Conservation (phyloP, 768 basidiomycete species). For the Amanita pallidorosea region DNA sequence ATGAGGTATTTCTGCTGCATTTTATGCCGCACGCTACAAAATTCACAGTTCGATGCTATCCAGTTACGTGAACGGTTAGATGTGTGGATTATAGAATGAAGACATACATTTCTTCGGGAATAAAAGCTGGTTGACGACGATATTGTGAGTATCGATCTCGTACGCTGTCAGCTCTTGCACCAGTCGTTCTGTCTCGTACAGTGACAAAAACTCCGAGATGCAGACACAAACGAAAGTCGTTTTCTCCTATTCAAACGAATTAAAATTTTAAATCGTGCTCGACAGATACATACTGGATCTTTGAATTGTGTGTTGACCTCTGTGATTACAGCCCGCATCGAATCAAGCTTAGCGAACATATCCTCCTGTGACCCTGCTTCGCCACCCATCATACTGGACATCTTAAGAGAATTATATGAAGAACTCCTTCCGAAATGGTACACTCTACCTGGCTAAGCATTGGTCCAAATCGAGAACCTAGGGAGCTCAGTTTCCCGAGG, state of each 20-base stretch:
- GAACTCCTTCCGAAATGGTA: neutral
- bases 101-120: constrained; percentile 82
- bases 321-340: constrained; percentile 93
- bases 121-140: constrained; percentile 94
- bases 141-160: constrained; percentile 97
- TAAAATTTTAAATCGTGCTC: neutral
- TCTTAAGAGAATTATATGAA: constrained; percentile 29
- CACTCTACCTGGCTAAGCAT: constrained; percentile 76
- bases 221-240: constrained; percentile 98
- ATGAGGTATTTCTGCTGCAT: constrained; percentile 98
- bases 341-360: constrained; percentile 97
- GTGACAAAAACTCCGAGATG: constrained; percentile 95
- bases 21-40: constrained; percentile 86
- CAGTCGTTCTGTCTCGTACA: constrained; percentile 97
- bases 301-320: constrained; percentile 99
- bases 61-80: constrained; percentile 3
- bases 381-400: constrained; percentile 95
- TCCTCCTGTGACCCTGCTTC: constrained; percentile 87
- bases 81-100: neutral
- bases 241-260: constrained; percentile 59
- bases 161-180: constrained; percentile 93
- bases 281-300: constrained; percentile 63
- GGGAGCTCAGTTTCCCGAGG: constrained; percentile 82
- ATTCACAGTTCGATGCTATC: constrained; percentile 85
- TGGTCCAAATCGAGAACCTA: constrained; percentile 93